phyloP scores from a whole-genome alignment of 2,329 filamentous ascomycete genomes.

The Clonostachys byssicola region DNA sequence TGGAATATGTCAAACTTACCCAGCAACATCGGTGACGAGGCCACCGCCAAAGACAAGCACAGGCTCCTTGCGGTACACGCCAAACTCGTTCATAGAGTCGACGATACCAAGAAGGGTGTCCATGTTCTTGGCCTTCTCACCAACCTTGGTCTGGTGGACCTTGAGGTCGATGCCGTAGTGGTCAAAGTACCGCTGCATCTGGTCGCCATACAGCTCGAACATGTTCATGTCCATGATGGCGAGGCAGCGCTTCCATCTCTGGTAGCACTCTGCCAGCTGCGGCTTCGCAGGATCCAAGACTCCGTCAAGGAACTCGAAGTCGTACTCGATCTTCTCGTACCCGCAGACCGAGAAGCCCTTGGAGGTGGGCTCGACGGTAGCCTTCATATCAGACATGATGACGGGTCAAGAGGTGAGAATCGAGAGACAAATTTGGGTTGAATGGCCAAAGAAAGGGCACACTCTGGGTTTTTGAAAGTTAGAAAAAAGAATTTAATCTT shows the following conservation, averaged over 20 bases:
- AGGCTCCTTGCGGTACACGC: slow-evolving; percentile 65
- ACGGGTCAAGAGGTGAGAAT: slow-evolving; percentile 1
- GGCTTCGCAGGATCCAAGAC: slow-evolving; percentile 58
- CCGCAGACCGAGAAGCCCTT: slow-evolving; percentile 67
- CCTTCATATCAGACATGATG: slow-evolving; percentile 67
- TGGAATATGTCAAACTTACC: slow-evolving; percentile 40
- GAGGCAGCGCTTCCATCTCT: slow-evolving; percentile 59
- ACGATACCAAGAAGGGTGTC: slow-evolving; percentile 66
- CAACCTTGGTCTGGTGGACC: slow-evolving; percentile 70
- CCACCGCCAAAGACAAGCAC: slow-evolving; percentile 65
- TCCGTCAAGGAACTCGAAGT: slow-evolving; percentile 69
- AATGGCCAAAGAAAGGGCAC: slow-evolving; percentile 3
- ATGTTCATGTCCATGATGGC: slow-evolving; percentile 71
- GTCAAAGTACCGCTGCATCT: slow-evolving; percentile 65
- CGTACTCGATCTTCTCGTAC: slow-evolving; percentile 73
- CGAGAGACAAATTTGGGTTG: not conserved
- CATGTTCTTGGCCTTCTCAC: slow-evolving; percentile 72
- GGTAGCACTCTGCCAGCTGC: slow-evolving; percentile 62
- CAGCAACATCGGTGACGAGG: slow-evolving; percentile 69
- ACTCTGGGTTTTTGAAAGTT: not conserved
- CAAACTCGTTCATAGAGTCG: slow-evolving; percentile 71
- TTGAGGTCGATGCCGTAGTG: slow-evolving; percentile 58
- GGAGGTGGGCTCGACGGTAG: slow-evolving; percentile 58
- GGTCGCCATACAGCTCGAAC: slow-evolving; percentile 60
- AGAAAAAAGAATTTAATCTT: not conserved